phyloP scores from a whole-genome alignment of 441 rosid genomes.

The Populus hybrid region DNA sequence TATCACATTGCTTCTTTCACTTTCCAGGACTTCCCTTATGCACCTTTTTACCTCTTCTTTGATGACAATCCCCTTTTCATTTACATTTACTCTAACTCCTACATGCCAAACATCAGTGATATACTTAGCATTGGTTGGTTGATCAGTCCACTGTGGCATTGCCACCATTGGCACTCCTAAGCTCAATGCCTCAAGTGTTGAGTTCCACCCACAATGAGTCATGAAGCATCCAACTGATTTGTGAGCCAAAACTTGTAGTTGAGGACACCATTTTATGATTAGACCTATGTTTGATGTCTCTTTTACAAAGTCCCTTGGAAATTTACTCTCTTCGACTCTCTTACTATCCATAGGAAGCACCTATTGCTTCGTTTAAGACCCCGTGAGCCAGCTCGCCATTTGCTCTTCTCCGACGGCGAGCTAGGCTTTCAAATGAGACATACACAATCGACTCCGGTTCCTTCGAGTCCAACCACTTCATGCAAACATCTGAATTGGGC shows the following conservation, averaged over 20 bases:
- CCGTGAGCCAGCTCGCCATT: conserved; percentile 15
- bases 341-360: conserved; percentile 21
- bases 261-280: conserved; percentile 19
- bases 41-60: too few relatives aligned
- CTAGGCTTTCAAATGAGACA: conserved; percentile 18
- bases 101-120: conserved; percentile 18
- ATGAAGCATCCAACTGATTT: conserved; percentile 20
- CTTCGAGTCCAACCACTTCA: conserved; percentile 19
- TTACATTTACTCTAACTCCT: conserved; percentile 20
- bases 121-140: conserved; percentile 18
- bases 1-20: background rate
- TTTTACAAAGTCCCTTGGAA: background rate
- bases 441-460: conserved; percentile 11
- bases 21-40: conserved; percentile 2
- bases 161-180: conserved; percentile 23
- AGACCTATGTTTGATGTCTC: background rate
- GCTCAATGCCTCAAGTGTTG: conserved; percentile 23
- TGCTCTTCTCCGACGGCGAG: background rate
- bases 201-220: conserved; percentile 29
- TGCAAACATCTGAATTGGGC: background rate
- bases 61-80: conserved; percentile 12
- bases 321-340: conserved; percentile 2
- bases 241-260: conserved; percentile 21
- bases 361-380: conserved; percentile 6
- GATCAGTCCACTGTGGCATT: conserved; percentile 22